phyloP scores from a whole-genome alignment of 371 early-diverging fungal species.

The Mucor sp. region DNA sequence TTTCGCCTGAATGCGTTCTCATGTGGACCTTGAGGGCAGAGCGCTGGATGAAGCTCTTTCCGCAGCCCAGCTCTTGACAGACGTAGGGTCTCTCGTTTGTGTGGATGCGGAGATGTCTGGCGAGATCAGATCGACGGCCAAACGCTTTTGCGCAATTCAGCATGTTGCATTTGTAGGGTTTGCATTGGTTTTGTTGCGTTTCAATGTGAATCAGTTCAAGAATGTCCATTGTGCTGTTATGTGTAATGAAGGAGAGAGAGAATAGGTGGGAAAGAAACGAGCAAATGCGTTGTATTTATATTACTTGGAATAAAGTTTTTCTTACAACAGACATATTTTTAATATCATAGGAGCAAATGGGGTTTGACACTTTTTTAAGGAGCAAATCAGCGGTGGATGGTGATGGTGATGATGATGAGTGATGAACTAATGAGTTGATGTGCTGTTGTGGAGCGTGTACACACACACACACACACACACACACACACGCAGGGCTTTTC shows the following conservation, averaged over 20 bases:
- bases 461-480: neutral
- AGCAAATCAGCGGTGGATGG: neutral
- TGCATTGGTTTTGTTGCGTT: conserved; percentile 25
- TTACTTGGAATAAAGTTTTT: neutral
- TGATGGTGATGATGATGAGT: neutral
- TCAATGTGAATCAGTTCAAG: conserved; percentile 57
- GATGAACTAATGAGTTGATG: neutral
- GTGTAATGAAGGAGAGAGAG: neutral
- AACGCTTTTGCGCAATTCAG: conserved; percentile 61
- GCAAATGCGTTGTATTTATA: conserved; percentile 8
- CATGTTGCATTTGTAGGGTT: conserved; percentile 59
- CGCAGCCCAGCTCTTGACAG: conserved; percentile 60
- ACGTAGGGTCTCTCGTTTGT: conserved; percentile 69
- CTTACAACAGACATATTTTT: conserved; percentile 13
- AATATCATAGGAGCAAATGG: conserved; percentile 18
- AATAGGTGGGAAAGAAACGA: neutral
- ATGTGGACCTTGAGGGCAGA: conserved; percentile 76
- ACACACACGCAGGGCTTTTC: neutral
- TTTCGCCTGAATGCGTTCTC: conserved; percentile 75
- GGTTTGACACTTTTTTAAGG: conserved; percentile 17
- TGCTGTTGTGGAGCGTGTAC: neutral
- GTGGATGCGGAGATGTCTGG: conserved; percentile 71
- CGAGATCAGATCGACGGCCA: conserved; percentile 65
- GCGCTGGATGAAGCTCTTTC: conserved; percentile 72
- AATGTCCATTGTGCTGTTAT: conserved; percentile 44